Percentiles rank a stretch among this genome's conserved stretches.
phyloP scores from a whole-genome alignment of 306 rosid genomes.

The Betula pendula region DNA sequence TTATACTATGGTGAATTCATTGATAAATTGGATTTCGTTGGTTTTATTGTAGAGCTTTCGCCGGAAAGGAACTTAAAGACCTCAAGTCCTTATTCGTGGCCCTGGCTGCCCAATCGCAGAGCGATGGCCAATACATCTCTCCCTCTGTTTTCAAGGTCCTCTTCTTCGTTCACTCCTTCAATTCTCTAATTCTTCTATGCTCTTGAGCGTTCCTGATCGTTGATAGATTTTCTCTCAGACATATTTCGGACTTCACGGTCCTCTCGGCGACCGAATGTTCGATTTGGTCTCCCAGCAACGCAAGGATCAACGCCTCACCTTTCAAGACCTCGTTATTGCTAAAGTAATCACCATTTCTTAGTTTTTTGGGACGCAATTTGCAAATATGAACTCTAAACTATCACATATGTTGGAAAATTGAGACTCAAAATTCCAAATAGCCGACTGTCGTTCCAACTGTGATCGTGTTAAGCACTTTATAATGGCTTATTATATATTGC shows the following conservation, averaged over 20 bases:
- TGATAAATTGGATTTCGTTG: neutral
- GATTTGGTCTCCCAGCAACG: constrained; percentile 74
- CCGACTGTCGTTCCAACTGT: too few relatives aligned
- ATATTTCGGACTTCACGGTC: constrained; percentile 60
- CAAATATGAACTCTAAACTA: too few relatives aligned
- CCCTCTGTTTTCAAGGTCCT: constrained; percentile 67
- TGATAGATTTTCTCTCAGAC: constrained; percentile 33
- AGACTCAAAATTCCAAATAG: too few relatives aligned
- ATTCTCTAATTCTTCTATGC: neutral
- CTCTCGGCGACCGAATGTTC: constrained; percentile 72
- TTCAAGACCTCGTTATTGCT: constrained; percentile 81
- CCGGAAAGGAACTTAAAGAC: constrained; percentile 59
- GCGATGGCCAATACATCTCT: constrained; percentile 46
- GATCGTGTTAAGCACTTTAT: neutral
- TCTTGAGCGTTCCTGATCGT: neutral
- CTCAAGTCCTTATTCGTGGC: constrained; percentile 55
- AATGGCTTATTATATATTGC: constrained; percentile 25
- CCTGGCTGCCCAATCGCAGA: constrained; percentile 65
- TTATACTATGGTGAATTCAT: neutral
- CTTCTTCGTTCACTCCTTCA: neutral
- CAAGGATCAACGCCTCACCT: constrained; percentile 68
- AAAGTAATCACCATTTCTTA: constrained; percentile 49
- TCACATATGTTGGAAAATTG: too few relatives aligned
- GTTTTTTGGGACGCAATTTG: neutral
- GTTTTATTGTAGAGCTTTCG: constrained; percentile 63